Base-by-base conservation (phyloP, 2,329 filamentous ascomycete genomes). In the Scytalidium sp. region DNA sequence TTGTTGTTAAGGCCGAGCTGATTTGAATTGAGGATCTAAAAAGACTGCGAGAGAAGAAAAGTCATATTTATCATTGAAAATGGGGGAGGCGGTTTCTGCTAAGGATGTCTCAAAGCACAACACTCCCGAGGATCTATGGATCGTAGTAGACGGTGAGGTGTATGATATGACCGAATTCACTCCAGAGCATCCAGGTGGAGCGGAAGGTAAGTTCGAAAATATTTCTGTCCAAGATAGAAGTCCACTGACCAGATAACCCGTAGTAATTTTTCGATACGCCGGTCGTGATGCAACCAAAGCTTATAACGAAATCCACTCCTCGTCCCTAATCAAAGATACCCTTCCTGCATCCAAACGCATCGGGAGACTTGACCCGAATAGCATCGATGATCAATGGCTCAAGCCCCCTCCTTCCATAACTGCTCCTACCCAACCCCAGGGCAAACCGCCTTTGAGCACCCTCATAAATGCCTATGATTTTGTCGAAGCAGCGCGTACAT, bases 151-250 rank as follows among this genome's bases (percentile, higher is more conserved):
- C 63, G 78, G 78, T 42, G 77, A 79, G 58, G 83, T 88, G 22
- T 88, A 84, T 70, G 82, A 89, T 64, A 68, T 89, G 41, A 84
- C 81, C 20, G 74, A 80, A 15, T 88, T 89, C 63, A 73, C 82
- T 9, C 76, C 78, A n/a, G 73, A 82, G 51, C 82, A 85, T 63
- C 81, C 82, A 3, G 81, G 83, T 23, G 82, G 82, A 19, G 68
- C 79, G 43, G 74, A 69, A 41, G 78, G 79, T 74, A 64, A 61
- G 70, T 50, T 53, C 50, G 19, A 50, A 51, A 29, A 15, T 46
- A 41, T 19, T 17, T 23, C 32, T 29, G 36, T 11, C 23, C 19
- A 40, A n/a, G 17, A 41, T 20, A 7, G 19, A 17, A 11, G 8
- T 11, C 55, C 32, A 22, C 36, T 43, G 43, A 23, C 22, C 27